These are phyloP conservation scores for Naganishia liquefaciens DNA, from an alignment of 1,284 basidiomycete genomes.

Conservation along the genomic window DNA sequence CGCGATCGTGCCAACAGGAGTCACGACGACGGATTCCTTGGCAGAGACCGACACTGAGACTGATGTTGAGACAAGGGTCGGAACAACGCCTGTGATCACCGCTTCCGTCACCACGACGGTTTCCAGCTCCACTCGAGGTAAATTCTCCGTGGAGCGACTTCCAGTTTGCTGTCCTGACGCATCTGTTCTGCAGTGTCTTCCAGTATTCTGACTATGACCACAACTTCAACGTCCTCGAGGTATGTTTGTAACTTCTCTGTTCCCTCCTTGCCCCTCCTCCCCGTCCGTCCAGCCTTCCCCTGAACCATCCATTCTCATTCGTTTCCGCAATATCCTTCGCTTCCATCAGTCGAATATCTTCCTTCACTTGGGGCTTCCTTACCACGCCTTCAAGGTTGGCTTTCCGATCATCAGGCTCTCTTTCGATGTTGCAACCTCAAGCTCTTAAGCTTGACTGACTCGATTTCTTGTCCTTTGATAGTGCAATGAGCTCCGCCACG, in stretches of 20 bases:
- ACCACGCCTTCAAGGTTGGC: constrained; percentile 9
- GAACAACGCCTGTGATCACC: background rate
- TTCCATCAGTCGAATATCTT: constrained; percentile 2
- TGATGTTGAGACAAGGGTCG: background rate
- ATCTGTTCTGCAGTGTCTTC: background rate
- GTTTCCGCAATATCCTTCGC: background rate
- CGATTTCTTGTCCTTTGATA: background rate
- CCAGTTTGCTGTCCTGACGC: background rate
- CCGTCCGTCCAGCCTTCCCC: background rate
- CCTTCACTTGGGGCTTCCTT: constrained; percentile 5
- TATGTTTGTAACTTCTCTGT: background rate
- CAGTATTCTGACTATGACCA: background rate
- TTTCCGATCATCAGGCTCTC: constrained; percentile 1
- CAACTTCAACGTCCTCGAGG: constrained; percentile 11
- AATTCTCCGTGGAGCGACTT: background rate
- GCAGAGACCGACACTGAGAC: constrained; percentile 1
- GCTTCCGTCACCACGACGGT: background rate
- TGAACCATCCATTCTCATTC: background rate
- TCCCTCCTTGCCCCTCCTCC: background rate
- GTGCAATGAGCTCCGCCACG: constrained; percentile 12
- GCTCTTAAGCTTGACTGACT: background rate
- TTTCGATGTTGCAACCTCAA: background rate
- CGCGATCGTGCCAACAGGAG: background rate
- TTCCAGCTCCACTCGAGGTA: background rate
- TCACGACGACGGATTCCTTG: background rate